phyloP scores from a whole-genome alignment of 164 flowering plant species.

The Macadamia tetraphylla region DNA sequence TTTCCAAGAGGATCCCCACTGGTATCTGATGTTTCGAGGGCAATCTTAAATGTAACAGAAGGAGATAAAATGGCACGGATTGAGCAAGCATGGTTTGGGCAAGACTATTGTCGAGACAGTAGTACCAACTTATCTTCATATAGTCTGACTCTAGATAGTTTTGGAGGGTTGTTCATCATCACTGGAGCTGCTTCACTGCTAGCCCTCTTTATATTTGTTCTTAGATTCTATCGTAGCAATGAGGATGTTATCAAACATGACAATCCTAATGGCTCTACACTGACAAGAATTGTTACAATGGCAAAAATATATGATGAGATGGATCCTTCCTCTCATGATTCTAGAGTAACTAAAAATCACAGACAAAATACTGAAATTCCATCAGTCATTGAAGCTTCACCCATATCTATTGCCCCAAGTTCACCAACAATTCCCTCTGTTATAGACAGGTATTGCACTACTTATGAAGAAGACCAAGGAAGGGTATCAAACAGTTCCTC shows the following conservation, averaged over 20 bases:
- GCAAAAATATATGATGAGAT: background rate
- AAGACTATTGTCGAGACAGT: background rate
- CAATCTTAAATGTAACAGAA: conserved; percentile 11
- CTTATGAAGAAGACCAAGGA: too few relatives aligned
- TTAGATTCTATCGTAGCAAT: background rate
- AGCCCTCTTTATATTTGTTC: conserved; percentile 2
- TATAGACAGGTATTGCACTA: too few relatives aligned
- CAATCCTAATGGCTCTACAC: background rate
- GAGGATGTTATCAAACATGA: background rate
- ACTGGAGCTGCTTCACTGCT: conserved; percentile 13
- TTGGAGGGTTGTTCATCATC: conserved; percentile 19
- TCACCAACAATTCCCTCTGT: too few relatives aligned
- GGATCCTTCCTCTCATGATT: background rate
- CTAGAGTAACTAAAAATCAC: background rate
- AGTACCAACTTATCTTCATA: background rate
- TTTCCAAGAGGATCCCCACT: conserved; percentile 14
- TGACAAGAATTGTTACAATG: background rate
- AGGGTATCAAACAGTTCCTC: too few relatives aligned
- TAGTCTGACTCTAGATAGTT: conserved; percentile 13
- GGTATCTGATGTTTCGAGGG: conserved; percentile 17
- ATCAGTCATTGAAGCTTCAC: too few relatives aligned
- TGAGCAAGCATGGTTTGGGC: conserved; percentile 12
- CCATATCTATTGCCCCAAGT: too few relatives aligned
- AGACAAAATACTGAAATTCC: too few relatives aligned
- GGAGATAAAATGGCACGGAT: conserved; percentile 1